phyloP scores from a whole-genome alignment of 2,329 filamentous ascomycete genomes.

The Epichloe sibirici region DNA sequence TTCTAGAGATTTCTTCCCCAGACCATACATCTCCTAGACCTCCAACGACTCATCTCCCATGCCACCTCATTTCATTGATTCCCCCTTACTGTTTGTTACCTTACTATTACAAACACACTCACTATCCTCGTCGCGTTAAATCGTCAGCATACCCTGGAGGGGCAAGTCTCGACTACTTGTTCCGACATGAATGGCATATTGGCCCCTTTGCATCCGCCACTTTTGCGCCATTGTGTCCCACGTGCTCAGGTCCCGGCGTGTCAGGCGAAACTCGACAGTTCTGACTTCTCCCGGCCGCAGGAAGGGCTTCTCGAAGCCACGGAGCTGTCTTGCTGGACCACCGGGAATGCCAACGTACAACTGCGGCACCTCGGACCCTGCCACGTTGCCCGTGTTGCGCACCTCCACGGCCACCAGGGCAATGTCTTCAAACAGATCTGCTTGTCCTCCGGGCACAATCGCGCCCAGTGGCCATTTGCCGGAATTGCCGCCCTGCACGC shows the following conservation, averaged over 20 bases:
- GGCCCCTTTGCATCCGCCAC: slow-evolving; percentile 41
- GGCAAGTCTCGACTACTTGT: slow-evolving; percentile 34
- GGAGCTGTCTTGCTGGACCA: slow-evolving; percentile 44
- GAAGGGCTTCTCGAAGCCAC: slow-evolving; percentile 51
- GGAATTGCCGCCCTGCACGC: slow-evolving; percentile 10
- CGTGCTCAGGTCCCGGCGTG: slow-evolving; percentile 50
- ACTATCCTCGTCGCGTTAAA: slow-evolving; percentile 12
- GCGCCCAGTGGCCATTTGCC: slow-evolving; percentile 26
- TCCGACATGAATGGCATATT: slow-evolving; percentile 33
- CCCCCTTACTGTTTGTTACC: too few relatives aligned
- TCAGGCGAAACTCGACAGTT: slow-evolving; percentile 40
- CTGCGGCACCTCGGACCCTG: slow-evolving; percentile 35
- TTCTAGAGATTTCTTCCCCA: too few relatives aligned
- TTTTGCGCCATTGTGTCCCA: slow-evolving; percentile 52
- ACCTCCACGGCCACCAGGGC: slow-evolving; percentile 26
- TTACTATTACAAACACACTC: neutral
- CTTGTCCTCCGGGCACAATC: slow-evolving; percentile 30
- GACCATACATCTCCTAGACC: too few relatives aligned
- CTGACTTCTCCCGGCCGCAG: slow-evolving; percentile 32
- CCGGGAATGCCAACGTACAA: slow-evolving; percentile 35
- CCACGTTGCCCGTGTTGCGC: slow-evolving; percentile 28
- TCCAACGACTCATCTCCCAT: too few relatives aligned
- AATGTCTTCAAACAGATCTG: slow-evolving; percentile 35
- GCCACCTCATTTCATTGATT: too few relatives aligned
- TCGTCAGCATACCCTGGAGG: slow-evolving; percentile 25